Evolutionary conservation across 139 green algal genomes (phyloP).

Genomic region (Chlorella ohadii): DNA sequence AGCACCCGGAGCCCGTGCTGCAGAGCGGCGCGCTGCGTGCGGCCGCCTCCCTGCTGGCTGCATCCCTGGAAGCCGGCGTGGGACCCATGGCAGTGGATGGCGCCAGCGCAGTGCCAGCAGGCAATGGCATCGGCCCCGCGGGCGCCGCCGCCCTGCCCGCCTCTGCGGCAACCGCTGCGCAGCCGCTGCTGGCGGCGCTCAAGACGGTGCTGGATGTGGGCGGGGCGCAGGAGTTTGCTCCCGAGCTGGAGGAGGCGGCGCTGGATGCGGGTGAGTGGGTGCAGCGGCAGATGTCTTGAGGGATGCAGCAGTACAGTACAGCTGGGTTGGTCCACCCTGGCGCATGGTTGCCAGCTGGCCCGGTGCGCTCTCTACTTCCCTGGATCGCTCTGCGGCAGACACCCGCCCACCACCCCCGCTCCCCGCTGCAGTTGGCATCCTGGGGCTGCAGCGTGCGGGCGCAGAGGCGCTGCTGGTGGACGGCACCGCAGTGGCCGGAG

Average conservation of each 20-base stretch:
- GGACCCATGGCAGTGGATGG: constrained; percentile 11
- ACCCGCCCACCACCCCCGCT: no score
- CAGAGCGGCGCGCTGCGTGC: constrained; percentile 17
- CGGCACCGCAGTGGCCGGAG: not conserved
- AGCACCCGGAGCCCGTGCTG: constrained; percentile 24
- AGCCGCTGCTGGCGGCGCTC: constrained; percentile 22
- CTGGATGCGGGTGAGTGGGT: constrained; percentile 30
- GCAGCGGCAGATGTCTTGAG: not conserved
- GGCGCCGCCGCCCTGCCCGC: no score
- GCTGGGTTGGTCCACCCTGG: no score
- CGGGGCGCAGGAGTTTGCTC: not conserved
- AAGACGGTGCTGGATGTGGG: constrained; percentile 36
- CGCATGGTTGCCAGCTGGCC: no score
- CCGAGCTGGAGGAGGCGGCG: constrained; percentile 17
- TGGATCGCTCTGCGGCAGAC: no score
- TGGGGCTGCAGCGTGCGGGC: constrained; percentile 2
- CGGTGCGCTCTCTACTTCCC: no score
- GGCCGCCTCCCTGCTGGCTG: not conserved
- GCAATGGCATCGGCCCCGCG: not conserved
- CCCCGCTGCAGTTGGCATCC: constrained; percentile 6
- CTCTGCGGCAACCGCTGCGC: not conserved
- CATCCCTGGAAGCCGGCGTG: not conserved
- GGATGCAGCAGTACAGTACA: no score
- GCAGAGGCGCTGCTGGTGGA: not conserved
- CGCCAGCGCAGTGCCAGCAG: not conserved